Evolutionary conservation across 305 asterid genomes (phyloP).

Genomic region (Fraxinus dipetala): DNA sequence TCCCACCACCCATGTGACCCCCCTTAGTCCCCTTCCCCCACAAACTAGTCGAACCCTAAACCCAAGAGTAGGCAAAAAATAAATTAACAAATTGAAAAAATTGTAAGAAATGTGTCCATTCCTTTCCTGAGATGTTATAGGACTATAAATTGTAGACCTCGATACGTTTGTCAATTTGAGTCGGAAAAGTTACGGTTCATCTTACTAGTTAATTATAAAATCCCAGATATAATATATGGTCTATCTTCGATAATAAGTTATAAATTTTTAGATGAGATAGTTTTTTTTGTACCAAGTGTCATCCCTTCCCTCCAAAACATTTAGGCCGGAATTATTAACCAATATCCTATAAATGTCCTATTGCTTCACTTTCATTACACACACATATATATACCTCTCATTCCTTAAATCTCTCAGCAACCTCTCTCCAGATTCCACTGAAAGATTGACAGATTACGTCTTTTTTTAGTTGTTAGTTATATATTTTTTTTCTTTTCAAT

Average conservation of each 20-base stretch:
- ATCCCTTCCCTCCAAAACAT: conserved; percentile 20
- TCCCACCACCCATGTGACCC: conserved; percentile 45
- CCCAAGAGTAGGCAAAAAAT: not conserved
- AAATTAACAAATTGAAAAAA: not conserved
- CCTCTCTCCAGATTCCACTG: not conserved
- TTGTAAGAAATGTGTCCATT: not conserved
- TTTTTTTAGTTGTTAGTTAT: not conserved
- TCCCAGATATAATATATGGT: not conserved
- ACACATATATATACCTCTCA: conserved; percentile 3
- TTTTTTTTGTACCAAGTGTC: not conserved
- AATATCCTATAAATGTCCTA: not conserved
- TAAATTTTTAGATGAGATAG: not conserved
- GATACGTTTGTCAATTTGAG: not conserved
- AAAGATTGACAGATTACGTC: not conserved
- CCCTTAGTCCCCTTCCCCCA: not conserved
- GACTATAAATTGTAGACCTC: not conserved
- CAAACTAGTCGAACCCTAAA: not conserved
- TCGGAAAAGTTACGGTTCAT: not conserved
- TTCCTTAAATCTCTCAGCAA: conserved; percentile 2
- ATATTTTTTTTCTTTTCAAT: not conserved
- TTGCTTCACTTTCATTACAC: not conserved
- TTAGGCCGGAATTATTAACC: not conserved
- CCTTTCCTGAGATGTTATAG: not conserved
- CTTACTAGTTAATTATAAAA: not conserved
- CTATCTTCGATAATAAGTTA: not conserved